Evolutionary conservation across 129 eudicot genomes (phyloP).

Genomic region (Tagetes patula): DNA sequence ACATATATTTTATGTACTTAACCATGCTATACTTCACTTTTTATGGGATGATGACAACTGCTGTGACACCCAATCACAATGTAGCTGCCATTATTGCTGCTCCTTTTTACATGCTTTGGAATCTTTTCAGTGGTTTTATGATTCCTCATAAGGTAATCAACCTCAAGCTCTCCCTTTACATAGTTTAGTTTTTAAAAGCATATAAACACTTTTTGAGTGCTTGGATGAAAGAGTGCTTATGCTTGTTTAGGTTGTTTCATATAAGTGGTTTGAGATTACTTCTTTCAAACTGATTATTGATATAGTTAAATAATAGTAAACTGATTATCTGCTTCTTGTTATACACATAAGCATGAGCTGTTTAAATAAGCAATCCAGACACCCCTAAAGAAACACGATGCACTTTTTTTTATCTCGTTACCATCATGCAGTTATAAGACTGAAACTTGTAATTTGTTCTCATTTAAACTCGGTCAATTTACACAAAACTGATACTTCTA

Average conservation of each 20-base stretch:
- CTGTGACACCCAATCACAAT: constrained; percentile 91
- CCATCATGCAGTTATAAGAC: background rate
- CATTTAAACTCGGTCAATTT: too few species aligned
- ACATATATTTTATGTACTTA: constrained; percentile 70
- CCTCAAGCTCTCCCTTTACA: background rate
- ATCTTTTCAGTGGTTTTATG: constrained; percentile 97
- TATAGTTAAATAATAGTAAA: background rate
- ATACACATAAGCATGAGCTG: background rate
- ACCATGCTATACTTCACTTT: constrained; percentile 93
- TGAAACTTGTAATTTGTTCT: too few species aligned
- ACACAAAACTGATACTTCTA: background rate
- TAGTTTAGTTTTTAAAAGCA: background rate
- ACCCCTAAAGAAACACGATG: background rate
- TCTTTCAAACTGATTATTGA: background rate
- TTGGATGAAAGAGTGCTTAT: background rate
- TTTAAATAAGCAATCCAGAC: background rate
- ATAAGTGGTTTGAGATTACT: background rate
- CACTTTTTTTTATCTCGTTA: background rate
- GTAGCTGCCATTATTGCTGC: constrained; percentile 94
- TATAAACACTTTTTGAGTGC: background rate
- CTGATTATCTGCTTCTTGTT: background rate
- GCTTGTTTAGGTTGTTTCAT: background rate
- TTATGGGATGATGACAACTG: constrained; percentile 98
- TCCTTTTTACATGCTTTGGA: constrained; percentile 99
- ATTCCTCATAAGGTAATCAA: constrained; percentile 86